phyloP scores from a whole-genome alignment of 129 eudicot species.

The Helichrysum umbraculigerum region DNA sequence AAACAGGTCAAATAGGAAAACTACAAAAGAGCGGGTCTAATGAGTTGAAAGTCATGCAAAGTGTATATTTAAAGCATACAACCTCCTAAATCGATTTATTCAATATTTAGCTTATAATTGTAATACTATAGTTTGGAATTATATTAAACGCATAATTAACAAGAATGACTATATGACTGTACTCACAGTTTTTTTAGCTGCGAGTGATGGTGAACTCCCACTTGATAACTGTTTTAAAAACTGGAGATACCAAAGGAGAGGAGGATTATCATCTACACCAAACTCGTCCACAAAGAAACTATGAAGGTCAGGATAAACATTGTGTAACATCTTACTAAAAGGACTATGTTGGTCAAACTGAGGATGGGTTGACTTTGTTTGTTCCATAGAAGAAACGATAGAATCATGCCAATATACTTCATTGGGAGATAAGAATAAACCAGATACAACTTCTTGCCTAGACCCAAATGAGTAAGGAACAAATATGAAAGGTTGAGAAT shows the following conservation, averaged over 20 bases:
- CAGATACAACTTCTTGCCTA: slow-evolving; percentile 50
- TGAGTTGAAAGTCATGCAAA: neutral
- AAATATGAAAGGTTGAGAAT: slow-evolving; percentile 10
- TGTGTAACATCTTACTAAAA: slow-evolving; percentile 42
- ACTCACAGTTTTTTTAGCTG: slow-evolving; percentile 52
- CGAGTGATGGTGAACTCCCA: slow-evolving; percentile 44
- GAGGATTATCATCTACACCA: slow-evolving; percentile 67
- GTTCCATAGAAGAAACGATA: slow-evolving; percentile 46
- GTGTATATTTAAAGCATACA: neutral
- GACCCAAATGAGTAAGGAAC: slow-evolving; percentile 43
- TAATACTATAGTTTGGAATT: neutral
- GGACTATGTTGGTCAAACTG: slow-evolving; percentile 26
- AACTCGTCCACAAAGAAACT: slow-evolving; percentile 68
- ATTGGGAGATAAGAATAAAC: slow-evolving; percentile 56
- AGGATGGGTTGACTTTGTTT: slow-evolving; percentile 26
- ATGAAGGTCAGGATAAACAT: slow-evolving; percentile 56
- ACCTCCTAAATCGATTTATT: neutral
- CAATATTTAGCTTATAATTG: neutral
- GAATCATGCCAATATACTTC: slow-evolving; percentile 83
- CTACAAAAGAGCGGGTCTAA: neutral
- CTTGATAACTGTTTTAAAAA: slow-evolving; percentile 60
- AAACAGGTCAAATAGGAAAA: neutral
- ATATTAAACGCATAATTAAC: neutral
- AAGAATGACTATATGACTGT: neutral
- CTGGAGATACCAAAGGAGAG: slow-evolving; percentile 54